Conservation (phyloP, 202 grass and related monocot species). For the Dendrocalamus latiflorus region DNA sequence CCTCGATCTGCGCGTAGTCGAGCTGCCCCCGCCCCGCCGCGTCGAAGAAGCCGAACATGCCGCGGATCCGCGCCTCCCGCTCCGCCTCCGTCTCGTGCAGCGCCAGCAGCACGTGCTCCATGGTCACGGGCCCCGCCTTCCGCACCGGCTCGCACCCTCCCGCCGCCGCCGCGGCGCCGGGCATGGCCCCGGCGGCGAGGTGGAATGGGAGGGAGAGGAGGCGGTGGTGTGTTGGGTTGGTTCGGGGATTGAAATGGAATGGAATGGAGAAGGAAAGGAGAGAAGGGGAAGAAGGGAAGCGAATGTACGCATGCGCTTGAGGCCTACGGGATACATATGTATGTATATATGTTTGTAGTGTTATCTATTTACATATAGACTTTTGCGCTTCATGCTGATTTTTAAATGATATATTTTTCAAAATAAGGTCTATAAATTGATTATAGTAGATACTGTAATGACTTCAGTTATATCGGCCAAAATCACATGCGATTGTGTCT, state of each 20-base stretch:
- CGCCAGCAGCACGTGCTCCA: conserved; percentile 76
- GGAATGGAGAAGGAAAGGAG: not conserved
- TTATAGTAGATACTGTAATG: too few relatives aligned
- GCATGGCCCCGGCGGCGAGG: conserved; percentile 43
- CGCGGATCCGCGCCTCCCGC: conserved; percentile 66
- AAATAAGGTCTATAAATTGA: too few relatives aligned
- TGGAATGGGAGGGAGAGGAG: not conserved
- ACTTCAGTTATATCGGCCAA: too few relatives aligned
- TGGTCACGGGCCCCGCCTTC: conserved; percentile 39
- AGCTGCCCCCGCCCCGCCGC: conserved; percentile 51
- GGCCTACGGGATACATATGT: not conserved
- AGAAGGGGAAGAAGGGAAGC: conserved; percentile 1
- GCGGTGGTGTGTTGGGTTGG: conserved; percentile 22
- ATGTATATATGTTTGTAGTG: too few relatives aligned
- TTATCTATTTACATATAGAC: too few relatives aligned
- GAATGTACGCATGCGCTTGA: too few relatives aligned
- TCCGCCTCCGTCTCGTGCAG: conserved; percentile 69
- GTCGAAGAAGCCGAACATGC: conserved; percentile 78
- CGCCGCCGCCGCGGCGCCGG: not conserved
- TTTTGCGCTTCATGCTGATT: too few relatives aligned
- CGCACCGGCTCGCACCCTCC: conserved; percentile 43
- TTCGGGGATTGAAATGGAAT: not conserved
- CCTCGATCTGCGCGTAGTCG: conserved; percentile 67
- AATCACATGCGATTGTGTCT: too few relatives aligned
- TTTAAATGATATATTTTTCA: too few relatives aligned